Evolutionary conservation across 176 grass and related monocot species (phyloP).

Genomic region (Juncus inflexus): DNA sequence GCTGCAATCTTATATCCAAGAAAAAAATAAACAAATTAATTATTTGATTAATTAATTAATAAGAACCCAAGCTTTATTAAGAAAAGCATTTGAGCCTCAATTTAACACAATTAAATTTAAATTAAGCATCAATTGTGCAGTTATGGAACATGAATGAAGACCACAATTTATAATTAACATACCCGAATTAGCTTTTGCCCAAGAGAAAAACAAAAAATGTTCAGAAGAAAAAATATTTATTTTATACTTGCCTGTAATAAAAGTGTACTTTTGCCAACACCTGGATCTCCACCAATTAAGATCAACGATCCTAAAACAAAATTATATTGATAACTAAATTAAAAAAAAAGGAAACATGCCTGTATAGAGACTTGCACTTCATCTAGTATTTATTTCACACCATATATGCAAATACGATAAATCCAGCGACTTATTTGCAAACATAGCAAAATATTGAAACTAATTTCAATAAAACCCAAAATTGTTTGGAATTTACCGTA

Average conservation of each 20-base stretch:
- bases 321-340: slow-evolving; percentile 24
- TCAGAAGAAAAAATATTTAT: slow-evolving; percentile 10
- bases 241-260: slow-evolving; percentile 61
- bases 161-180: too few relatives aligned
- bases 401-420: too few relatives aligned
- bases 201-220: too few relatives aligned
- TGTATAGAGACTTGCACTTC: too few relatives aligned
- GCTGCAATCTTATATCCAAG: slow-evolving; percentile 60
- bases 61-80: too few relatives aligned
- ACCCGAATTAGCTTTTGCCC: too few relatives aligned
- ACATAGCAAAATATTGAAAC: slow-evolving; percentile 3
- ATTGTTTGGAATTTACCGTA: slow-evolving; percentile 24
- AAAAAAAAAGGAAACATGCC: slow-evolving; percentile 8
- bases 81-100: too few relatives aligned
- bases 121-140: too few relatives aligned
- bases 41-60: slow-evolving; percentile 22
- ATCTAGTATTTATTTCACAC: too few relatives aligned
- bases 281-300: slow-evolving; percentile 92
- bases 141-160: too few relatives aligned
- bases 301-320: slow-evolving; percentile 78
- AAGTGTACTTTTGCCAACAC: slow-evolving; percentile 97
- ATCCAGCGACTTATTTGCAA: not conserved
- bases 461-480: too few relatives aligned
- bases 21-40: slow-evolving; percentile 34
- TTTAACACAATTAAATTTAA: too few relatives aligned